A percentile compares a stretch with the other conserved stretches of the same genome.
These are phyloP conservation scores for Ceratocystis destructans DNA, from an alignment of 2,329 filamentous ascomycete species.

Conservation along the genomic window DNA sequence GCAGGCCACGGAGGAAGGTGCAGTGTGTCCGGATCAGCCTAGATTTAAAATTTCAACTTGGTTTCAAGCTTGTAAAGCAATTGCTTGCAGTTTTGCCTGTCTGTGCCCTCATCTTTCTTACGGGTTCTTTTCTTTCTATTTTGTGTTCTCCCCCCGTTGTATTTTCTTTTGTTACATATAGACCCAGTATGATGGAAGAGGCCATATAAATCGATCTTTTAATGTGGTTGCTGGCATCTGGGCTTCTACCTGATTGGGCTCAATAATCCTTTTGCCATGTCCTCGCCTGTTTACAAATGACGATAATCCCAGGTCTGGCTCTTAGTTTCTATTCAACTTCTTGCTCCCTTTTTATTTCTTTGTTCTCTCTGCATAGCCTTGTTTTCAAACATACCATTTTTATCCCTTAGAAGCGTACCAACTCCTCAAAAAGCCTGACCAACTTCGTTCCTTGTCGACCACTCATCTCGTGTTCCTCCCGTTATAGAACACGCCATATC, in stretches of 20 bases:
- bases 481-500: constrained; percentile 7
- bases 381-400: constrained; percentile 3
- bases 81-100: neutral
- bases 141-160: neutral
- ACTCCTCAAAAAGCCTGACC: neutral
- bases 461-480: constrained; percentile 11
- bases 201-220: constrained; percentile 1
- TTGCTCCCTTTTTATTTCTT: neutral
- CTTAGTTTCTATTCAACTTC: neutral
- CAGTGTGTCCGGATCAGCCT: neutral
- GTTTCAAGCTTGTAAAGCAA: neutral
- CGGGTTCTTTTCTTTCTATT: neutral
- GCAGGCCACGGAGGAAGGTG: neutral
- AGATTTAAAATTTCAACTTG: neutral
- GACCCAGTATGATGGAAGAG: neutral
- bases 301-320: neutral
- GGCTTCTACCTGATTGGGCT: neutral
- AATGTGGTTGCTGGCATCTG: neutral
- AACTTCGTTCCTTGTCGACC: constrained; percentile 9
- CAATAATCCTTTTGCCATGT: constrained; percentile 1
- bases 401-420: constrained; percentile 2
- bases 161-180: neutral
- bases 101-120: neutral
- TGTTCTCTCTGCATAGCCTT: neutral
- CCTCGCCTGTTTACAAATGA: constrained; percentile 7